A percentile compares a stretch with the other conserved stretches of the same genome.
phyloP scores from a whole-genome alignment of 2,329 filamentous ascomycete genomes.

The Fusarium secorum region DNA sequence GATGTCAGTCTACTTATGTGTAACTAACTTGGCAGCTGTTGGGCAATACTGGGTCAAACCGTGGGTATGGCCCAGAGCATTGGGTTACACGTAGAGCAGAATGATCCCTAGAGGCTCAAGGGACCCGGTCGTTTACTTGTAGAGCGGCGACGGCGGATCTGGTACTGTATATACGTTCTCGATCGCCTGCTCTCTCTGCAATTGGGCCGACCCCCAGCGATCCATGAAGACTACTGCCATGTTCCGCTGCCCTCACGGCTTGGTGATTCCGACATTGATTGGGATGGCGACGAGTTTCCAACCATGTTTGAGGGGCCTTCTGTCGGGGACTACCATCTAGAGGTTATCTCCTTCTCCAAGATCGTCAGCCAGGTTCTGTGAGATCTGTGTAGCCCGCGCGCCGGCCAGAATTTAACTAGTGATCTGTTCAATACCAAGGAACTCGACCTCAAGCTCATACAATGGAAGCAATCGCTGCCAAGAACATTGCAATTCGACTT shows the following conservation, averaged over 20 bases:
- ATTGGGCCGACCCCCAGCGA: not conserved
- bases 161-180: not conserved
- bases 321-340: not conserved
- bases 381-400: not conserved
- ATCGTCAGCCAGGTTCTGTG: not conserved
- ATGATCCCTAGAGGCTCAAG: not conserved
- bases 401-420: not conserved
- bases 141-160: not conserved
- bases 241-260: not conserved
- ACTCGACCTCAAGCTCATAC: not conserved
- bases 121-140: fast-evolving
- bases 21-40: not conserved
- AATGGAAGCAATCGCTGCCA: not conserved
- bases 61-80: not conserved
- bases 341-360: not conserved
- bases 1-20: fast-evolving
- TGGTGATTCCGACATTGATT: not conserved
- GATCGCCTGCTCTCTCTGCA: not conserved
- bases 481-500: not conserved
- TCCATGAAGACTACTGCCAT: not conserved
- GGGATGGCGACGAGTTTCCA: not conserved
- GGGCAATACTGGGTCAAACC: not conserved
- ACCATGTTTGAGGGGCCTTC: not conserved
- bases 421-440: not conserved
- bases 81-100: not conserved